Conservation (phyloP, 768 basidiomycete genomes). For the Suillus alpinus region DNA sequence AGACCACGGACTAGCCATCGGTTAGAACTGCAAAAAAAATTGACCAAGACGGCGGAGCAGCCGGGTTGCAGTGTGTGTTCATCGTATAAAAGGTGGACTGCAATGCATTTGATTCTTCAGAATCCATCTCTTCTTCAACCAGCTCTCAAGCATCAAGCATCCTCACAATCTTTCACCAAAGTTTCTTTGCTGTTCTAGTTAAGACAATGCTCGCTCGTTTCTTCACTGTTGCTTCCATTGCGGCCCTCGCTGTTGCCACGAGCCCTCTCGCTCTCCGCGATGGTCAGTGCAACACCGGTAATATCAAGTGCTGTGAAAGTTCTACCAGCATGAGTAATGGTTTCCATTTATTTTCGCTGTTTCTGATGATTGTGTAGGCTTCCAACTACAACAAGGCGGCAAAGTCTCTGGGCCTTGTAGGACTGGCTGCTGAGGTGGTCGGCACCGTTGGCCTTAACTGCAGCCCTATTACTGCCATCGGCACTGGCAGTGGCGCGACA, state of each 20-base stretch:
- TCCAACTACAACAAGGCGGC: conserved; percentile 1
- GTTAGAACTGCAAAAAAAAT: neutral
- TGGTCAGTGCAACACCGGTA: conserved; percentile 21
- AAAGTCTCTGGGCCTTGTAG: conserved; percentile 4
- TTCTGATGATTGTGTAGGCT: conserved; percentile 7
- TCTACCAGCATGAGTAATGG: conserved; percentile 10
- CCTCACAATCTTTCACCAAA: neutral
- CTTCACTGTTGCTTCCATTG: conserved; percentile 17
- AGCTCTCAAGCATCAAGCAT: neutral
- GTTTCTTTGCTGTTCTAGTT: neutral
- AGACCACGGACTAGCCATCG: neutral
- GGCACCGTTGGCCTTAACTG: conserved; percentile 18
- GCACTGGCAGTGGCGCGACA: conserved; percentile 20
- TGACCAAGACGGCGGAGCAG: neutral
- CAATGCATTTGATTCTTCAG: neutral
- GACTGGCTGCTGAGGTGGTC: neutral
- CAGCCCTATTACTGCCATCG: conserved; percentile 9
- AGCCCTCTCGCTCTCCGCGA: conserved; percentile 23
- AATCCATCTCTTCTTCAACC: neutral
- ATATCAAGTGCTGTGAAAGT: conserved; percentile 18
- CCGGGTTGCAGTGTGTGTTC: neutral
- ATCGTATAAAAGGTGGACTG: neutral
- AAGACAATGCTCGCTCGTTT: neutral
- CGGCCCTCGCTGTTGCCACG: conserved; percentile 16
- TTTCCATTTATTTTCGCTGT: neutral